Evolutionary conservation across 2,329 filamentous ascomycete species (phyloP).

Genomic region (Endoconidiophora polonica): DNA sequence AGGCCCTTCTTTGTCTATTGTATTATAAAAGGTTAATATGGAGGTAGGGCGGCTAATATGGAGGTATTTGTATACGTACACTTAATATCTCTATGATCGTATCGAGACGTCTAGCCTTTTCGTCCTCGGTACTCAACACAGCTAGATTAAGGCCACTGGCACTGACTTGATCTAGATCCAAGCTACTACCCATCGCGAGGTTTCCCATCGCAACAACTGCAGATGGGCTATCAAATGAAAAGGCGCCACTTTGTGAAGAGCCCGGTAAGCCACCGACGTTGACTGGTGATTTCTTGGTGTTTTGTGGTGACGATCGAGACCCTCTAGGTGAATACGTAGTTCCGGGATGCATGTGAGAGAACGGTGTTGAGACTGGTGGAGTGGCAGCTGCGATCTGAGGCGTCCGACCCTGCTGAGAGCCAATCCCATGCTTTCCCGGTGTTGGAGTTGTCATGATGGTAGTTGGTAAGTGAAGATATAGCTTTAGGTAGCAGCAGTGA

Average conservation of each 20-base stretch:
- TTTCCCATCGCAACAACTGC: constrained; percentile 44
- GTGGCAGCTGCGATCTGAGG: constrained; percentile 38
- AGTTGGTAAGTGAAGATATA: background rate
- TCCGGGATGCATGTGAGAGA: constrained; percentile 37
- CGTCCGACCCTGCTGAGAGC: constrained; percentile 26
- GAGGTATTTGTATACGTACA: constrained; percentile 21
- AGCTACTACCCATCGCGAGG: constrained; percentile 36
- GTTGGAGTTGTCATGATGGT: constrained; percentile 32
- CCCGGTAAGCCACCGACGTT: constrained; percentile 29
- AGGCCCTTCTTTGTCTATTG: constrained; percentile 35
- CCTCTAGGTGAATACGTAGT: constrained; percentile 43
- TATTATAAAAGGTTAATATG: constrained; percentile 8
- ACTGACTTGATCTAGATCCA: constrained; percentile 25
- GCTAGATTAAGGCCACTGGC: no score
- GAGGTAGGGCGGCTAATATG: background rate
- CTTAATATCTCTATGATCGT: constrained; percentile 32
- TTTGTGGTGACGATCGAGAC: constrained; percentile 44
- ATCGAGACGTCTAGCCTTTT: constrained; percentile 37
- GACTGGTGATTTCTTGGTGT: constrained; percentile 46
- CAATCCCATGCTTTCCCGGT: constrained; percentile 28
- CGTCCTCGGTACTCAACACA: constrained; percentile 32
- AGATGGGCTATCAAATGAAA: constrained; percentile 44
- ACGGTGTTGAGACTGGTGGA: constrained; percentile 45
- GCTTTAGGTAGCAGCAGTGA: background rate
- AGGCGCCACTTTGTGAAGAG: constrained; percentile 20